Percentiles rank a stretch among this genome's conserved stretches.
Conservation (phyloP, 2,329 filamentous ascomycete species). For the Botrytis sinoallii region DNA sequence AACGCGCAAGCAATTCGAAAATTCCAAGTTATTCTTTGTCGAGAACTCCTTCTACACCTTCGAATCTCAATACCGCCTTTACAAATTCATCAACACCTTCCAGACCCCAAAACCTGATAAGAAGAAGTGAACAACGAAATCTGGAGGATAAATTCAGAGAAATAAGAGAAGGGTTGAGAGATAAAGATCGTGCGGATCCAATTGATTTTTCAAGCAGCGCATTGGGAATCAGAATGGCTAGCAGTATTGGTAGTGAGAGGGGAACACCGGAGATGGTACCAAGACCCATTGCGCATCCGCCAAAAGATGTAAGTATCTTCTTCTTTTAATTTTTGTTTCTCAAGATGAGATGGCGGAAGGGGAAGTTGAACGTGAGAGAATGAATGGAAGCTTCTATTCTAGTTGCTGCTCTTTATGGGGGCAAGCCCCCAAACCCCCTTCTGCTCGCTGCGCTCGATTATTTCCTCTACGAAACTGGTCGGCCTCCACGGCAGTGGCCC, state of each 20-base stretch:
- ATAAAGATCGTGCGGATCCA: background rate
- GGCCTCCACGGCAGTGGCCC: slow-evolving; percentile 2
- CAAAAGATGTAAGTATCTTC: slow-evolving; percentile 15
- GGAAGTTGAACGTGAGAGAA: background rate
- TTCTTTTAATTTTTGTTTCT: background rate
- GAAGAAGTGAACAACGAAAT: background rate
- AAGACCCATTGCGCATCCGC: slow-evolving; percentile 9
- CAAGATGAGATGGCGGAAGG: background rate
- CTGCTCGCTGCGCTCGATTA: slow-evolving; percentile 1
- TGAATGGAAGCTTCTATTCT: background rate
- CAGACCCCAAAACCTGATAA: background rate
- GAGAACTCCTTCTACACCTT: background rate
- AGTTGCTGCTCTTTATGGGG: background rate
- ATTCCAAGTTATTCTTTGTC: background rate
- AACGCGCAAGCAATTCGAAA: background rate
- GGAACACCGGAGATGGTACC: slow-evolving; percentile 17
- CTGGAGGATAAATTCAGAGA: background rate
- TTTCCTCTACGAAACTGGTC: background rate
- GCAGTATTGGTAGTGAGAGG: background rate
- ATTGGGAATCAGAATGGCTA: background rate
- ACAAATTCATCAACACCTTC: background rate
- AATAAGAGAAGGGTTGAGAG: background rate
- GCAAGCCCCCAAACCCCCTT: slow-evolving; percentile 1
- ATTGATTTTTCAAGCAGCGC: background rate
- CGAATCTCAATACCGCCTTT: background rate